Percentiles rank a stretch among this genome's conserved stretches.
Conservation (phyloP, 345 rosid species). For the Heritiera littoralis region DNA sequence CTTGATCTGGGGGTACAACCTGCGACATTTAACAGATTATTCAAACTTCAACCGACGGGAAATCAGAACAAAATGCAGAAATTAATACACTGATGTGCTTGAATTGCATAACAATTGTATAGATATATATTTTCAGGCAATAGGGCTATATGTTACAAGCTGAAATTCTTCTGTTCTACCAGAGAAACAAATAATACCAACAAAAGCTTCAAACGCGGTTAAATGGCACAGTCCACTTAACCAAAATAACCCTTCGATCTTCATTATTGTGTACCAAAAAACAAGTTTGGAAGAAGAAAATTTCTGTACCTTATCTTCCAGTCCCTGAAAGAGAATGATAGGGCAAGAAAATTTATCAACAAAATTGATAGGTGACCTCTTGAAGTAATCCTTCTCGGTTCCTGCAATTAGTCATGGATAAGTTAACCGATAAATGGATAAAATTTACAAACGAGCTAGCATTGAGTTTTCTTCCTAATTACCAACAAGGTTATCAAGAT, state of each 20-base stretch:
- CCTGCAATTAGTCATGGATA: conserved; percentile 47
- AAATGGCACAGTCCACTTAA: background rate
- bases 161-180: background rate
- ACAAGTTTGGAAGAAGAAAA: background rate
- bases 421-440: conserved; percentile 13
- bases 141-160: background rate
- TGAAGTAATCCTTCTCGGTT: conserved; percentile 62
- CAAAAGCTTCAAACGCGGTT: background rate
- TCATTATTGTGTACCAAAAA: background rate
- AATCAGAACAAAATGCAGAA: background rate
- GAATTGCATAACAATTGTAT: background rate
- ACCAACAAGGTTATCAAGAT: conserved; percentile 94
- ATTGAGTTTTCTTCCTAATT: conserved; percentile 26
- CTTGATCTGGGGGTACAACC: conserved; percentile 93
- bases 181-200: background rate
- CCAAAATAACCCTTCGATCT: background rate
- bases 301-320: conserved; percentile 81
- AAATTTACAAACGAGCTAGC: conserved; percentile 9
- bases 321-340: conserved; percentile 87
- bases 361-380: conserved; percentile 84
- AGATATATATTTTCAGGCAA: background rate
- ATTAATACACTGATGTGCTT: background rate
- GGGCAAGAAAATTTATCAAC: conserved; percentile 92
- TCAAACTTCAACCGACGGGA: background rate
- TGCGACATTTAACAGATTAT: conserved; percentile 27